Base-by-base conservation (phyloP, 139 green algal genomes). In the Diplosphaera chodatii region DNA sequence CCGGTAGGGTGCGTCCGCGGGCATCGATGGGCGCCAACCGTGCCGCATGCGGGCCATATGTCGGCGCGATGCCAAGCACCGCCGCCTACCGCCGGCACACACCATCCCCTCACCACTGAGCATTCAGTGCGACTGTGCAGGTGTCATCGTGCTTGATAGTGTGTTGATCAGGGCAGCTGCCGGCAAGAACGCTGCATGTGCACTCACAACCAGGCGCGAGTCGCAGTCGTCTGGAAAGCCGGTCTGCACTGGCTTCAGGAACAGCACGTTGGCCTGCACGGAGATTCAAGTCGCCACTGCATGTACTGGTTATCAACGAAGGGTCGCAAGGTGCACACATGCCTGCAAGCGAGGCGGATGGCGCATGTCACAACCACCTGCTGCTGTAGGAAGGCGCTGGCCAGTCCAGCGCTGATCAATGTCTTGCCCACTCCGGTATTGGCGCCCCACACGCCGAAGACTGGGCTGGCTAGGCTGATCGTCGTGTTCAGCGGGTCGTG, bases 351-450 rank as follows among this genome's bases (percentile, higher is more conserved):
- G n/a, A n/a, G n/a, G n/a, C n/a, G n/a, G n/a, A n/a, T n/a, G n/a
- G n/a, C n/a, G 6, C 37, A 48, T 48, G 37, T 10, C 8, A 10
- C 37, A 6, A 10, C 22, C 71, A 85, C 78, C 77, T 73, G 31
- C 37, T 41, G 41, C 87, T 4, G 22, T 3, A 18, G 13, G 16
- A 59, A 59, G 8, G 85, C 85, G 15, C 68, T 28, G 1, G 83
- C 83, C 0, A 98, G 78, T 0, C 90, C 95, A 5, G 81, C 84
- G 55, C 82, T 93, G 15, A 97, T 82, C 15, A 98, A 68, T 4
- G 95, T 98, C 82, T 99, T 99, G 30, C 95, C 95, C 0, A 98
- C 86, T 37, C 81, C 92, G 0, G 95, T 99, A 75, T 97, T 97
- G 1, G 91, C 83, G 1, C 95, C 95, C 94, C 93, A 99, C 0